Evolutionary conservation across 768 basidiomycete genomes (phyloP), one percentile per base, ranked within the genome.

Genomic region (Boletus rubroflammeus): DNA sequence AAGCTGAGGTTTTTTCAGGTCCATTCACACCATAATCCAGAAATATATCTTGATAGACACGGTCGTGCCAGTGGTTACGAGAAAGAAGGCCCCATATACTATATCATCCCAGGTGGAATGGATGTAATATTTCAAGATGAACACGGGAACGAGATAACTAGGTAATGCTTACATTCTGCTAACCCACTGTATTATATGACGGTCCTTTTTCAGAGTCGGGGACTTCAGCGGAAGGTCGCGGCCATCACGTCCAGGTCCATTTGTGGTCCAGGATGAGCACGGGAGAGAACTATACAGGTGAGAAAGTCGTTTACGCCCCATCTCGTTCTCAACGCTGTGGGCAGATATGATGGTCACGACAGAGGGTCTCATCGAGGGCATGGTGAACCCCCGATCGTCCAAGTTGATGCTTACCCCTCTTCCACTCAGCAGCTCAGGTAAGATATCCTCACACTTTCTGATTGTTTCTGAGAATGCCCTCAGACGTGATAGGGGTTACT

Each of bases 61-160:
- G 49, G 54, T 52, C 60, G 56, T 42, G 7, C 55, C 11, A 13
- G 40, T n/a, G 50, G 62, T 40, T 41, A 65, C 56, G 47, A 63
- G 15, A 61, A 62, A 40, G 65, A 62, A 7, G 57, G 60, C 57
- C 56, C 81, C 67, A 59, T 75, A 72, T 76, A 75, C 64, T 88
- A 88, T 59, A 80, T 88, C 58, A 78, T 88, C 46, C 86, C 87
- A 35, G 76, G 75, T 17, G 86, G 84, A 21, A 72, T 81, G 55
- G 78, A 82, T 54, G 81, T 88, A 6, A 77, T 88, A 43, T 87
- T 89, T 60, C 78, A 84, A 65, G 86, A 88, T 61, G 80, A 82
- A 58, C 68, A 75, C 19, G 86, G 86, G 21, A 78, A 81, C 51
- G 83, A 84, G 61, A 81, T 86, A 25, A 79, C 80, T 3, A 80